Conservation (phyloP, 1,139 yeast genomes). For the Geotrichum macrosporum region DNA sequence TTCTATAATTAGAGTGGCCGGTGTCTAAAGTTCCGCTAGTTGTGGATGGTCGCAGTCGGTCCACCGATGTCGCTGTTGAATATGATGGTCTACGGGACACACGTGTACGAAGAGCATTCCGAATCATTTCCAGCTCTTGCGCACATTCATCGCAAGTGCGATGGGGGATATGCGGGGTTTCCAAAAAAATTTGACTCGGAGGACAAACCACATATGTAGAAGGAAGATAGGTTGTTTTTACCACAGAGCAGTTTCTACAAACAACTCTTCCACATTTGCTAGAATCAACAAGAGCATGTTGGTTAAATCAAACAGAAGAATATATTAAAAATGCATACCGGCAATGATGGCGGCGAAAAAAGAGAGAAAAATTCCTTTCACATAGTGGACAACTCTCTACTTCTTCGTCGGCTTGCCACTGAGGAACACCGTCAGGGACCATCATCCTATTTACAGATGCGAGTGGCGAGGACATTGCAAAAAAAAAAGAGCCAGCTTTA, state of each 20-base stretch:
- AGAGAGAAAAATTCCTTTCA: constrained; percentile 52
- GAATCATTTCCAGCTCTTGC: constrained; percentile 56
- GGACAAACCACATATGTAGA: constrained; percentile 49
- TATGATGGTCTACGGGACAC: constrained; percentile 2
- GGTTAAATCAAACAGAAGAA: constrained; percentile 19
- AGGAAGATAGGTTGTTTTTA: constrained; percentile 45
- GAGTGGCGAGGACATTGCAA: constrained; percentile 13
- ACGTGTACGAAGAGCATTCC: constrained; percentile 32
- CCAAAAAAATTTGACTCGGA: constrained; percentile 45
- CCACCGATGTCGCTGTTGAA: neutral
- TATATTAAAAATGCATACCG: constrained; percentile 37
- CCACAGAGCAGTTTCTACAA: constrained; percentile 61
- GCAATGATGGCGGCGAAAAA: constrained; percentile 87
- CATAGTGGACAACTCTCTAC: constrained; percentile 63
- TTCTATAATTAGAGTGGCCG: neutral
- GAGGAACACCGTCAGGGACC: constrained; percentile 40
- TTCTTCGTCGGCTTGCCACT: constrained; percentile 78
- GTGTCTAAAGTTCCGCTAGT: neutral
- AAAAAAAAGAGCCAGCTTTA: too few species aligned
- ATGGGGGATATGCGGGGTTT: constrained; percentile 49
- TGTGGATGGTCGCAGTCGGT: neutral
- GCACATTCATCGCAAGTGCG: constrained; percentile 73
- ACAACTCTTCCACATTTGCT: constrained; percentile 72
- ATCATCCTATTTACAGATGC: constrained; percentile 9
- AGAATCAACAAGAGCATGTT: neutral